Conservation (phyloP, 805 yeast genomes). For the Saccharomycopsis lassenensis region DNA sequence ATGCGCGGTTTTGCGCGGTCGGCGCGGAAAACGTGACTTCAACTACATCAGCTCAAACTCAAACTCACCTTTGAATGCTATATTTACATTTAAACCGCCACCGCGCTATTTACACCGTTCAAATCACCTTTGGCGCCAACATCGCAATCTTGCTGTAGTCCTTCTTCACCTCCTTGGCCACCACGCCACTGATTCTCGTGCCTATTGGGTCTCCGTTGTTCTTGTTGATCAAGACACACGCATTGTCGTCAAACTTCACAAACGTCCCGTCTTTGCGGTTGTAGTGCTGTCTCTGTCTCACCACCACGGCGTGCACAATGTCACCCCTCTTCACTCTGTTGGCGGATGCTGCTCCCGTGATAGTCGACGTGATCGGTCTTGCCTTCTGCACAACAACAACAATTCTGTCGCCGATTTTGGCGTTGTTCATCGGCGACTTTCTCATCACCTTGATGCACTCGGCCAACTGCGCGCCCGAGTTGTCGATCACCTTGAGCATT, state of each 20-base stretch:
- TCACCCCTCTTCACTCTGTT: conserved; percentile 91
- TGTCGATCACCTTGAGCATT: conserved; percentile 82
- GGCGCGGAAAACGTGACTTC: no score
- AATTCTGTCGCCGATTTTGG: conserved; percentile 81
- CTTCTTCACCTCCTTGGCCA: conserved; percentile 80
- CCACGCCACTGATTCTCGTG: conserved; percentile 81
- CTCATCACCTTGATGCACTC: conserved; percentile 94
- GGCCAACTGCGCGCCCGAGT: conserved; percentile 88
- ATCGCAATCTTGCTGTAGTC: conserved; percentile 79
- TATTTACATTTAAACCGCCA: background rate
- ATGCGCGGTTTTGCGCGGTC: no score
- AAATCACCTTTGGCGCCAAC: conserved; percentile 78
- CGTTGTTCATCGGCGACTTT: conserved; percentile 76
- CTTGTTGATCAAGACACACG: conserved; percentile 90
- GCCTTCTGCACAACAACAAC: conserved; percentile 94
- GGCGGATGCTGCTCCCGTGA: conserved; percentile 62
- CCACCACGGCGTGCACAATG: conserved; percentile 89
- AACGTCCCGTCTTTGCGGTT: conserved; percentile 80
- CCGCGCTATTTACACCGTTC: conserved; percentile 8
- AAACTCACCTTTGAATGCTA: background rate
- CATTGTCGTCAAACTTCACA: conserved; percentile 88
- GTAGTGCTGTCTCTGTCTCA: conserved; percentile 75
- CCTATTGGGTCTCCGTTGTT: conserved; percentile 86
- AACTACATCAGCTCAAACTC: no score
- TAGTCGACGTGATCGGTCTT: conserved; percentile 57